These are phyloP conservation scores for Pachysandra terminalis DNA, from an alignment of 164 flowering plant species.

Conservation along the genomic window DNA sequence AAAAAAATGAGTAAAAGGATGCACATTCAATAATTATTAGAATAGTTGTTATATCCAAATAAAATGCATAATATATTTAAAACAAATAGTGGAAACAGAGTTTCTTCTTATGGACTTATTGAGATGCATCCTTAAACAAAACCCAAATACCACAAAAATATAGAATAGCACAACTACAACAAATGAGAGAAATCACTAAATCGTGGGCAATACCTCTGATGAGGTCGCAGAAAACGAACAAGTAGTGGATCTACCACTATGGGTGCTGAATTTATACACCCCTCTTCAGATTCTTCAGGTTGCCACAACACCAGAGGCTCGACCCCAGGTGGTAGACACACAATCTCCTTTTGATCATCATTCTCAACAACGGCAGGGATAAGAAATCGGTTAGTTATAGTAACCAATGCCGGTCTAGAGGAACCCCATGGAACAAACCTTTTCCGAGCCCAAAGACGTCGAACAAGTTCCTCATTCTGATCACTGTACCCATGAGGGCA, in stretches of 20 bases:
- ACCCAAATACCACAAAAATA: background rate
- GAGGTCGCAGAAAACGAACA: conserved; percentile 90
- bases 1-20: background rate
- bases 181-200: background rate
- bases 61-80: too few relatives aligned
- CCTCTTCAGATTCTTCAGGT: conserved; percentile 55
- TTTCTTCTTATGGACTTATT: too few relatives aligned
- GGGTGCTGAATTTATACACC: conserved; percentile 17
- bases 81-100: too few relatives aligned
- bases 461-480: conserved; percentile 54
- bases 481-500: conserved; percentile 49
- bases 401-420: conserved; percentile 49
- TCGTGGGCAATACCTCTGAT: conserved; percentile 66
- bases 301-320: conserved; percentile 94
- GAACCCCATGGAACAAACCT: conserved; percentile 98
- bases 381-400: conserved; percentile 37
- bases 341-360: conserved; percentile 45
- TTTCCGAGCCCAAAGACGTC: conserved; percentile 82
- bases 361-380: conserved; percentile 25
- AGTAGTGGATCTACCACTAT: conserved; percentile 82
- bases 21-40: background rate
- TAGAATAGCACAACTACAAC: background rate
- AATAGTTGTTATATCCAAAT: too few relatives aligned
- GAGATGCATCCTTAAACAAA: too few relatives aligned
- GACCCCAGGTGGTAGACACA: conserved; percentile 65